These are phyloP conservation scores for Sherardia arvensis DNA, from an alignment of 257 asterid species.

Conservation along the genomic window DNA sequence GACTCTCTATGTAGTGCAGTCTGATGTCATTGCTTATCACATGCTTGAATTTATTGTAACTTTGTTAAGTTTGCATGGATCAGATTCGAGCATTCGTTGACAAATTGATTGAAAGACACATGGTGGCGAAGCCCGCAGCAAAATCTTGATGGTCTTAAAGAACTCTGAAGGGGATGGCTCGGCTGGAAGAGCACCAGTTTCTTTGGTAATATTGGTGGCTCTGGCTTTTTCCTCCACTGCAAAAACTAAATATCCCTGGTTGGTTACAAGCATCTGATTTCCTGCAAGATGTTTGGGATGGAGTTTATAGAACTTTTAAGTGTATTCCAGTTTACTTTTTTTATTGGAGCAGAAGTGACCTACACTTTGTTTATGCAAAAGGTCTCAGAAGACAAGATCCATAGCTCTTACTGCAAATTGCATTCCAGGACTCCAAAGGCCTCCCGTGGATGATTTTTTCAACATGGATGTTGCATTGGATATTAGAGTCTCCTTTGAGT, in stretches of 20 bases:
- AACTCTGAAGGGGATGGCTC: conserved; percentile 13
- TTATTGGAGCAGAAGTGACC: not conserved
- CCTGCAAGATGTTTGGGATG: conserved; percentile 3
- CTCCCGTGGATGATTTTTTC: conserved; percentile 18
- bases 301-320: conserved; percentile 1
- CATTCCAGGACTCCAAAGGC: conserved; percentile 31
- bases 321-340: not conserved
- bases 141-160: conserved; percentile 34
- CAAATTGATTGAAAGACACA: conserved; percentile 76
- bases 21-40: not conserved
- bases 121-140: conserved; percentile 49
- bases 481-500: conserved; percentile 23
- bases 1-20: not conserved
- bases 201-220: conserved; percentile 1
- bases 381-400: conserved; percentile 1
- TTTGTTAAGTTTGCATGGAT: conserved; percentile 13
- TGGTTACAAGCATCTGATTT: not conserved
- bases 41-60: not conserved
- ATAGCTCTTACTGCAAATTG: conserved; percentile 6
- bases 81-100: conserved; percentile 99
- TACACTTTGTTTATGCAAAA: conserved; percentile 3
- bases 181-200: conserved; percentile 13
- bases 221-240: not conserved
- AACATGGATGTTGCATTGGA: conserved; percentile 25
- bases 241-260: not conserved